These are phyloP conservation scores for Eruca vesicaria DNA, from an alignment of 441 rosid species.

Conservation along the genomic window DNA sequence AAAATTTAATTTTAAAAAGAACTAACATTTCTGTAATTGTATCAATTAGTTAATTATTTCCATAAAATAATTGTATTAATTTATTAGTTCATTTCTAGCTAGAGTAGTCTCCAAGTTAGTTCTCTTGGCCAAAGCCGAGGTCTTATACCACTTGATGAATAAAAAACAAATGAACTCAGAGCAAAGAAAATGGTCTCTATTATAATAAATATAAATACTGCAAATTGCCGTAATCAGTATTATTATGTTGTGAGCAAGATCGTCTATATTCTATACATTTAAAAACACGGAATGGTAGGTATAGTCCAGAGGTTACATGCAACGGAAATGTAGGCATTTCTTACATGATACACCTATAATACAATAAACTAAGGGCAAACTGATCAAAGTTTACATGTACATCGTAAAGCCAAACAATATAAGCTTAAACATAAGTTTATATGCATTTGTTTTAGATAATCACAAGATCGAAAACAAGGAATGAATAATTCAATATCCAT, in stretches of 20 bases:
- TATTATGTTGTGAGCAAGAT: neutral
- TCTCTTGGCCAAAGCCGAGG: conserved; percentile 16
- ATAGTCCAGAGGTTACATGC: conserved; percentile 12
- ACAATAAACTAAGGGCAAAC: neutral
- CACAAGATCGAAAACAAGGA: neutral
- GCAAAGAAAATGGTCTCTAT: conserved; percentile 15
- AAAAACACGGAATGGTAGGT: neutral
- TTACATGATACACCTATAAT: neutral
- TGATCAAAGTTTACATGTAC: neutral
- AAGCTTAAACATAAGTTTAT: too few relatives aligned
- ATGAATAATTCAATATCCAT: neutral
- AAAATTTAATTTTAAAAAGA: too few relatives aligned
- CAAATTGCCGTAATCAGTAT: conserved; percentile 8
- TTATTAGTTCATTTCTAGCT: neutral
- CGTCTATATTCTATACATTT: neutral
- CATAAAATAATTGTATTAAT: neutral
- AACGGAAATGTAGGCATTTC: neutral
- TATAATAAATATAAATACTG: neutral
- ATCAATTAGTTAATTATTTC: neutral
- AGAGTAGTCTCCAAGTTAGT: conserved; percentile 1
- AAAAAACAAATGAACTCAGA: conserved; percentile 4
- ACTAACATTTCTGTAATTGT: neutral
- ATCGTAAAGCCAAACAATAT: too few relatives aligned
- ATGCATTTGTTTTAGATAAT: neutral
- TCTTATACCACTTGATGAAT: conserved; percentile 19